phyloP scores from a whole-genome alignment of 2,329 filamentous ascomycete genomes.

The Gremmenia infestans region DNA sequence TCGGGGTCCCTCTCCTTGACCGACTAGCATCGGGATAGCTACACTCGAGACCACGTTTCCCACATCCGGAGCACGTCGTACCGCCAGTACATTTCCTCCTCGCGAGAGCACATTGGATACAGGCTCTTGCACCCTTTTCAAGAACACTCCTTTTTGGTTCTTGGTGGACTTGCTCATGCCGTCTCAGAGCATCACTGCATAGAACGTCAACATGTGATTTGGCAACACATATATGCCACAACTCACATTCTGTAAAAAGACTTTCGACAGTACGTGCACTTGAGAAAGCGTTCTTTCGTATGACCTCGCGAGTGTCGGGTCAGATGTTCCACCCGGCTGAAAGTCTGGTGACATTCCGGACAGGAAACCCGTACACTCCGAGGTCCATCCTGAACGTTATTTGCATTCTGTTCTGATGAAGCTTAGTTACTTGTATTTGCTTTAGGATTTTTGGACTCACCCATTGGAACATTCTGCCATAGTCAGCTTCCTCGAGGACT shows the following conservation, averaged over 20 bases:
- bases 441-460: neutral
- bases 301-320: conserved; percentile 24
- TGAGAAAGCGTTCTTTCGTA: conserved; percentile 17
- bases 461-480: neutral
- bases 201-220: neutral
- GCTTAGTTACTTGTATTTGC: neutral
- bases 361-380: conserved; percentile 13
- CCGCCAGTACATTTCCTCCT: conserved; percentile 22
- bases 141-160: conserved; percentile 19
- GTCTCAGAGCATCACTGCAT: conserved; percentile 21
- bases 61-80: conserved; percentile 15
- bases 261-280: conserved; percentile 21
- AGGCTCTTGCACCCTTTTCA: conserved; percentile 19
- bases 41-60: conserved; percentile 18
- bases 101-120: conserved; percentile 18
- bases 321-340: conserved; percentile 22
- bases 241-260: conserved; percentile 23
- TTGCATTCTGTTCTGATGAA: neutral
- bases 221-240: neutral
- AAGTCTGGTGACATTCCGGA: conserved; percentile 18
- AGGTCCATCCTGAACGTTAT: neutral
- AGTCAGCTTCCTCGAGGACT: neutral
- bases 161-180: conserved; percentile 23
- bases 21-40: conserved; percentile 12
- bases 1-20: neutral